Evolutionary conservation across 768 basidiomycete species (phyloP), one percentile per base, ranked within the genome.

Genomic region (Macrolepiota dolichaula): DNA sequence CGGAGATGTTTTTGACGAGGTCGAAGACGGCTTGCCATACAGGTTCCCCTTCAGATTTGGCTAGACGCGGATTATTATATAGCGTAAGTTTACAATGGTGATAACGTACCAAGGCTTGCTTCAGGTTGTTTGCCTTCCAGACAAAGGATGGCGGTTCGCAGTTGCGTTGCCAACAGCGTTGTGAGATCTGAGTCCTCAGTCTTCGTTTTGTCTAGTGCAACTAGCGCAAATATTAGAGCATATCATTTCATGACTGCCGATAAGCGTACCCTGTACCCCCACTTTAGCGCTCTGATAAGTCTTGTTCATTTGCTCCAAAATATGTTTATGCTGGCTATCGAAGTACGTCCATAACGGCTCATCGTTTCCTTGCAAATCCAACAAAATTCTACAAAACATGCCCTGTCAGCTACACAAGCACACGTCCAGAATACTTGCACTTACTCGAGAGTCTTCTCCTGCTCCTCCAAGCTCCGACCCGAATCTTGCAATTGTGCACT

Each of bases 301-400:
- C 36, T 79, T 79, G 65, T 82, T 85, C 85, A 96, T 91, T 58
- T 84, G 84, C 36, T 88, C 84, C 67, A 96, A 76, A 51, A 98
- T 93, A 68, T 93, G 84, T 46, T 85, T 83, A 70, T 98, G 94
- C 65, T 98, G 96, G 59, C 87, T 87, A 66, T 98, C 97, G 66
- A 99, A 92, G 73, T 92, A 99, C 9, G 88, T 86, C 97, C 96
- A 99, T 47, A 94, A 84, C 0, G 96, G 93, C 69, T 99, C 96
- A 61, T 96, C 94, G 11, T 85, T 80, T 1, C 85, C 80, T 67
- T 91, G 92, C 59, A 99, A 75, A 64, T 99, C 96, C 53, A 95
- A 77, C 35, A 98, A 74, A 52, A 98, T 89, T 68, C 96, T 98
- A 65, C 12, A 49, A 37, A 27, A 12, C 22, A 10, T 17, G 59